A percentile compares a stretch with the other conserved stretches of the same genome.
Conservation (phyloP, 1,284 basidiomycete species). For the Pholiota adiposa region DNA sequence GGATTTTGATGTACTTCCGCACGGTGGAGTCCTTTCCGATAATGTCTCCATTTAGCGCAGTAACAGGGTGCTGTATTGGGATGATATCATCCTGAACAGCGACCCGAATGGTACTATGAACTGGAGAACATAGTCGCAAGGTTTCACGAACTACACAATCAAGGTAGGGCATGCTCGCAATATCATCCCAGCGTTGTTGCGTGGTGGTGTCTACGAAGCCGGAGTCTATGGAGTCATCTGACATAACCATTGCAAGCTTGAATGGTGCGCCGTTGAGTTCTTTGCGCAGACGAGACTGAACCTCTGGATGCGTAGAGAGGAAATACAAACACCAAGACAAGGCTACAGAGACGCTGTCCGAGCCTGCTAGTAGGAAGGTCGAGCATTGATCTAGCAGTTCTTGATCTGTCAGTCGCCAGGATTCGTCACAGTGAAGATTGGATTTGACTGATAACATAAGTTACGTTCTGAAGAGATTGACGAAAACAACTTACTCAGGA, state of each 20-base stretch:
- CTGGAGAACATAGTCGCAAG: conserved; percentile 53
- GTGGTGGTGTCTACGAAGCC: conserved; percentile 26
- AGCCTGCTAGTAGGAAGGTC: conserved; percentile 56
- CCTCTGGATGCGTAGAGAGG: conserved; percentile 49
- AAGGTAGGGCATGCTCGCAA: conserved; percentile 55
- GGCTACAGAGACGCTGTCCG: conserved; percentile 58
- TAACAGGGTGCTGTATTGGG: conserved; percentile 51
- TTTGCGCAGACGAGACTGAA: conserved; percentile 50
- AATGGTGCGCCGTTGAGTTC: conserved; percentile 31
- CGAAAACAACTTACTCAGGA: conserved; percentile 44
- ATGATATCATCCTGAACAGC: conserved; percentile 54
- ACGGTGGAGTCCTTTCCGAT: conserved; percentile 32
- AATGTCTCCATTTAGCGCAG: conserved; percentile 45
- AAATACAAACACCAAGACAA: conserved; percentile 58
- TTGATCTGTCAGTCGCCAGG: conserved; percentile 48
- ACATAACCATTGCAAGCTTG: conserved; percentile 19
- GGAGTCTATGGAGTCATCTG: conserved; percentile 26
- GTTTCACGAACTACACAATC: conserved; percentile 60
- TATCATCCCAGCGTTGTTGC: conserved; percentile 27
- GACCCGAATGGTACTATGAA: conserved; percentile 56
- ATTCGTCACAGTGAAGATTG: conserved; percentile 45
- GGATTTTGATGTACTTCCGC: conserved; percentile 38
- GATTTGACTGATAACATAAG: conserved; percentile 43
- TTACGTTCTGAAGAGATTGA: background rate
- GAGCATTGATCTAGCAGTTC: conserved; percentile 57